phyloP scores from a whole-genome alignment of 1,139 yeast genomes.

The Geotrichum fermentans region DNA sequence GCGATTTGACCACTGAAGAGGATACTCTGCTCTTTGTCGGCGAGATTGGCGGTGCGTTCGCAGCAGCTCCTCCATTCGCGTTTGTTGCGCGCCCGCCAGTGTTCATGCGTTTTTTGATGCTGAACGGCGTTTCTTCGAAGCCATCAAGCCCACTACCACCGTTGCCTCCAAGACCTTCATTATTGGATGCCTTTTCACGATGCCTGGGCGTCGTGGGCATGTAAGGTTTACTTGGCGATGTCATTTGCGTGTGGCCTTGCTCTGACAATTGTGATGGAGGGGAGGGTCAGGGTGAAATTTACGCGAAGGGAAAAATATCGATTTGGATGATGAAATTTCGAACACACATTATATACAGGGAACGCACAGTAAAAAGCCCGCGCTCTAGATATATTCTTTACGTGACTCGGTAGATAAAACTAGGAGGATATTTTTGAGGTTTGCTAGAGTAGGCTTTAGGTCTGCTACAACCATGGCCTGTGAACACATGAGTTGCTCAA shows the following conservation, averaged over 20 bases:
- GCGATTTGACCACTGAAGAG: conserved; percentile 28
- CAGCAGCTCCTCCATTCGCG: not conserved
- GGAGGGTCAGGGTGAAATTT: not conserved
- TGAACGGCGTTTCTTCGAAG: conserved; percentile 14
- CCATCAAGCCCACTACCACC: not conserved
- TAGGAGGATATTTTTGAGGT: conserved; percentile 39
- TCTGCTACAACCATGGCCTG: conserved; percentile 37
- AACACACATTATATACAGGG: too few relatives aligned
- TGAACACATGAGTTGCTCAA: conserved; percentile 47
- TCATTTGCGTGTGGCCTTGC: not conserved
- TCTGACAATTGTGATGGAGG: not conserved
- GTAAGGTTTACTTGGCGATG: conserved; percentile 10
- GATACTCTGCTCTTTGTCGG: conserved; percentile 1
- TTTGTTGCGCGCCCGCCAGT: not conserved
- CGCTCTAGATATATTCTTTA: not conserved
- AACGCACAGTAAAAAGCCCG: too few relatives aligned
- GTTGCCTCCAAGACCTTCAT: not conserved
- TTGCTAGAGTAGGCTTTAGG: conserved; percentile 40
- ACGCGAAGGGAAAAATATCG: not conserved
- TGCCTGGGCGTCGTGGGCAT: conserved; percentile 6
- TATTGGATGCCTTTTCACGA: not conserved
- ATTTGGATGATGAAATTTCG: not conserved
- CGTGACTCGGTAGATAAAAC: conserved; percentile 23
- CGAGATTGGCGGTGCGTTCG: not conserved
- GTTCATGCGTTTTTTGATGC: conserved; percentile 7